These are phyloP conservation scores for Phytophthora sansomeana DNA, from an alignment of 352 stramenopile genomes.

Conservation along the genomic window DNA sequence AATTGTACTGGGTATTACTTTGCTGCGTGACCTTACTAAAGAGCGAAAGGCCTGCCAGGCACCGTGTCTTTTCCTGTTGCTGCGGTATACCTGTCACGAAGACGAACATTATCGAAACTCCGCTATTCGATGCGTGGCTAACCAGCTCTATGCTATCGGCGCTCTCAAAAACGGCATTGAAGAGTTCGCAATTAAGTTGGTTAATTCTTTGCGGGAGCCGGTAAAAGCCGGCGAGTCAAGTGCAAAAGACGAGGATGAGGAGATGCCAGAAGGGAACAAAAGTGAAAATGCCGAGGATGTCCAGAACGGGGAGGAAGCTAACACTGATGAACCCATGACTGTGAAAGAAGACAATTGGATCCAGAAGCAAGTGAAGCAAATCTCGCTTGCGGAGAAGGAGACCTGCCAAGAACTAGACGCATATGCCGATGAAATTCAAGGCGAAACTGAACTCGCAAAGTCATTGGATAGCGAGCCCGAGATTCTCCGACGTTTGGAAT, in stretches of 20 bases:
- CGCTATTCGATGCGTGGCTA: constrained; percentile 79
- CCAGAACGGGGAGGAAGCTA: neutral
- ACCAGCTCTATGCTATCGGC: constrained; percentile 74
- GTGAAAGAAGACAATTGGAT: constrained; percentile 29
- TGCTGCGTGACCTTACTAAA: constrained; percentile 74
- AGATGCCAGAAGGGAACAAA: constrained; percentile 30
- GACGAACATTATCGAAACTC: constrained; percentile 77
- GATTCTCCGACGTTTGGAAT: constrained; percentile 71
- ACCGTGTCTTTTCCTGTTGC: constrained; percentile 63
- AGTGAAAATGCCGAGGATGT: constrained; percentile 7
- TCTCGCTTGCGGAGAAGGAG: constrained; percentile 34
- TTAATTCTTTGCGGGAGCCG: constrained; percentile 56
- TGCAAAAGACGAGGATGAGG: constrained; percentile 34
- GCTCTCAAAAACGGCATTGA: constrained; percentile 68
- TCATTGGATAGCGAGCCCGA: constrained; percentile 59
- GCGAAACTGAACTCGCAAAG: constrained; percentile 46
- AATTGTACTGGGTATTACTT: constrained; percentile 75
- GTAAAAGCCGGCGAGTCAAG: constrained; percentile 11
- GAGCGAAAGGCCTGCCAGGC: constrained; percentile 65
- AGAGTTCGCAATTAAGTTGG: constrained; percentile 62
- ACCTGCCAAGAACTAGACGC: constrained; percentile 42
- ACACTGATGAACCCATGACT: constrained; percentile 1
- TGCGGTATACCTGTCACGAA: constrained; percentile 74
- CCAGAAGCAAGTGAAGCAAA: constrained; percentile 37
- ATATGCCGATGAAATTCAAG: constrained; percentile 54